Conservation (phyloP, 2,329 filamentous ascomycete genomes). For the Gaeumannomyces sp. region DNA sequence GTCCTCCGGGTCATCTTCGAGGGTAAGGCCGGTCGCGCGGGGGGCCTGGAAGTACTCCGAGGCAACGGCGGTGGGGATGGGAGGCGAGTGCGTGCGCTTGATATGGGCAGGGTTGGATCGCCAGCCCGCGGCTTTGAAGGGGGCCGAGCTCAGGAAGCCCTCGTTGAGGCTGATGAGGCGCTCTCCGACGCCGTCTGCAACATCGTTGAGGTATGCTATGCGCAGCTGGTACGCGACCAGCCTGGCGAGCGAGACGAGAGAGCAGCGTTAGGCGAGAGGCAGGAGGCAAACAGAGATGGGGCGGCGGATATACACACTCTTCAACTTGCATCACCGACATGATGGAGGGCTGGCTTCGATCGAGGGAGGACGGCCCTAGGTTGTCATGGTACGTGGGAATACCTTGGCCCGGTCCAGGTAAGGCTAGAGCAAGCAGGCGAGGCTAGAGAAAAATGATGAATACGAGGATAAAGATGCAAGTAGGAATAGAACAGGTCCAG, state of each 20-base stretch:
- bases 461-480: background rate
- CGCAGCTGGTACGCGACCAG: constrained; percentile 79
- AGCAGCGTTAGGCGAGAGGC: background rate
- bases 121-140: constrained; percentile 81
- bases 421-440: background rate
- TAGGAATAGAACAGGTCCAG: constrained; percentile 1
- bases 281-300: background rate
- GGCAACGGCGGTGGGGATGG: constrained; percentile 75
- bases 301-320: constrained; percentile 27
- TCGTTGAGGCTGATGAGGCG: constrained; percentile 77
- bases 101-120: constrained; percentile 65
- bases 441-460: background rate
- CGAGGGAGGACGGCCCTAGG: background rate
- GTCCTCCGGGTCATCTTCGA: constrained; percentile 67
- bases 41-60: constrained; percentile 79
- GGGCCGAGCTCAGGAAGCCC: constrained; percentile 68
- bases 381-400: background rate
- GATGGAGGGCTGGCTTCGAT: constrained; percentile 1
- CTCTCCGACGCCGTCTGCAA: constrained; percentile 79
- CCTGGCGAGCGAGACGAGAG: constrained; percentile 33
- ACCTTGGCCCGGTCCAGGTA: no score
- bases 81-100: constrained; percentile 79
- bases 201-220: constrained; percentile 70
- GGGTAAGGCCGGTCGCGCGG: constrained; percentile 54
- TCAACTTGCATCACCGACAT: constrained; percentile 41